A percentile compares a stretch with the other conserved stretches of the same genome.
phyloP scores from a whole-genome alignment of 495 filamentous ascomycete species.

The Lichina pygmaea region DNA sequence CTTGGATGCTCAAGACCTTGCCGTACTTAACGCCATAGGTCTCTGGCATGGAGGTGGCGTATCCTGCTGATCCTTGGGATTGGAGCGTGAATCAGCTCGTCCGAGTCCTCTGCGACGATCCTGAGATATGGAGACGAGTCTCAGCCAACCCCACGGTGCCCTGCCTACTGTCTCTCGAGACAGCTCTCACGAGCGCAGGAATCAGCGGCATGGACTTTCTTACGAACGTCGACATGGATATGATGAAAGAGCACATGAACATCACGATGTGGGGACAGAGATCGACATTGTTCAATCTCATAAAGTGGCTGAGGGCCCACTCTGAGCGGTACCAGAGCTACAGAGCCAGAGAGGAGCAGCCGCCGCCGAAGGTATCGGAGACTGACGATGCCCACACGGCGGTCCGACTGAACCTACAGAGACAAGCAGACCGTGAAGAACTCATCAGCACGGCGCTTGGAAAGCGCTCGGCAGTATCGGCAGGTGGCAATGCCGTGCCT shows the following conservation, averaged over 20 bases:
- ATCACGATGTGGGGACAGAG: slow-evolving; percentile 18
- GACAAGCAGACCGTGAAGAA: too few relatives aligned
- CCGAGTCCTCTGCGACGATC: slow-evolving; percentile 27
- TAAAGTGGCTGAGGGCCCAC: not conserved
- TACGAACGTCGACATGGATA: slow-evolving; percentile 15
- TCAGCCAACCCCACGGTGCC: slow-evolving; percentile 19
- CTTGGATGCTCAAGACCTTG: too few relatives aligned
- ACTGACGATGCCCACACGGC: too few relatives aligned
- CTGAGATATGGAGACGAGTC: slow-evolving; percentile 11
- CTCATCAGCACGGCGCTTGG: too few relatives aligned
- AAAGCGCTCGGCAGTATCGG: too few relatives aligned
- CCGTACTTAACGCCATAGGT: too few relatives aligned
- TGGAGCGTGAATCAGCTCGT: slow-evolving; percentile 44
- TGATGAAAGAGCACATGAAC: slow-evolving; percentile 22
- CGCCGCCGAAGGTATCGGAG: too few relatives aligned
- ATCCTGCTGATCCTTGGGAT: slow-evolving; percentile 28
- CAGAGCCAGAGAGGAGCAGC: not conserved
- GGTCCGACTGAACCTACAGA: too few relatives aligned
- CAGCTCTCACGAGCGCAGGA: slow-evolving; percentile 24
- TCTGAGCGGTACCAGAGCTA: not conserved
- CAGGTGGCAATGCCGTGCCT: too few relatives aligned
- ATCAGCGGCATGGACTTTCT: slow-evolving; percentile 38
- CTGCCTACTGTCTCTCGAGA: slow-evolving; percentile 21
- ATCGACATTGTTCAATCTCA: not conserved
- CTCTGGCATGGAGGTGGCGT: not conserved